Evolutionary conservation across 495 filamentous ascomycete species (phyloP).

Genomic region (Ascobolus immersus): DNA sequence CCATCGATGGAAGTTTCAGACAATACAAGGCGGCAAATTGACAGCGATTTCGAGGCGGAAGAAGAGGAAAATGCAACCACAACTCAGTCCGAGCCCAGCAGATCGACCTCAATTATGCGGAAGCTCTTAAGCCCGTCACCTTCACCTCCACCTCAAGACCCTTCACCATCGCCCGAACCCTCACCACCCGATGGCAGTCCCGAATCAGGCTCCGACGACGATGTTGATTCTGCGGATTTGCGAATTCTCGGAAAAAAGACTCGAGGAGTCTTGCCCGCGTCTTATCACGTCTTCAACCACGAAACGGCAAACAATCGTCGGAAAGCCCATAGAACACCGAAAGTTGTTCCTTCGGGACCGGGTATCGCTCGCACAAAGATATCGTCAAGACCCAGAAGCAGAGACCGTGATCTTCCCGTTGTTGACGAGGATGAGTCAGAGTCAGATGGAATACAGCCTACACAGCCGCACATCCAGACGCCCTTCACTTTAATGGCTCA

Average conservation of each 20-base stretch:
- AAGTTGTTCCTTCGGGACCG: constrained; percentile 20
- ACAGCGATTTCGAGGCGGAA: constrained; percentile 1
- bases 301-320: too few relatives aligned
- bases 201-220: constrained; percentile 6
- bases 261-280: constrained; percentile 70
- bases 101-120: neutral
- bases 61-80: neutral
- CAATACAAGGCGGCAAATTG: neutral
- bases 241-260: constrained; percentile 29
- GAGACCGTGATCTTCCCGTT: constrained; percentile 9
- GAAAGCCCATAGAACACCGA: constrained; percentile 18
- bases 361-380: constrained; percentile 26
- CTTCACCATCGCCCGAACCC: too few relatives aligned
- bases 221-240: constrained; percentile 22
- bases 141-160: constrained; percentile 3
- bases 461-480: too few relatives aligned
- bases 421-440: too few relatives aligned
- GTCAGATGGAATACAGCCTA: too few relatives aligned
- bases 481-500: constrained; percentile 6
- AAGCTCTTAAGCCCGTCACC: constrained; percentile 7
- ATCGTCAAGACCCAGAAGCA: constrained; percentile 14
- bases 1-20: constrained; percentile 3
- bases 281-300: too few relatives aligned
- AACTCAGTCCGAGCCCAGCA: too few relatives aligned
- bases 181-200: neutral